These are phyloP conservation scores for Hypoxylon sp. DNA, from an alignment of 2,329 filamentous ascomycete genomes.

Conservation along the genomic window DNA sequence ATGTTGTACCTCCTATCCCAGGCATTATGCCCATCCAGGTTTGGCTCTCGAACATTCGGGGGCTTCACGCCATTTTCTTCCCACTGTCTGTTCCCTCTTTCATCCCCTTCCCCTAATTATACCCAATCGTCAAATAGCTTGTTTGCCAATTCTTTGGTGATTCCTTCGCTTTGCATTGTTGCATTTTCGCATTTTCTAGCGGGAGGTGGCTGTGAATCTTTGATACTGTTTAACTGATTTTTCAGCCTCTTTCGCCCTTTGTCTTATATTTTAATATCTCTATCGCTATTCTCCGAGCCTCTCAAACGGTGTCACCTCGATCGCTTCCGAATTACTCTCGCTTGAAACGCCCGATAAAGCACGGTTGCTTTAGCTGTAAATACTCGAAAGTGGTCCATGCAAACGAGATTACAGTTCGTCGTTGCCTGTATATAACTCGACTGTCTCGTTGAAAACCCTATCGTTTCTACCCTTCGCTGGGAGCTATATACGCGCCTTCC, in stretches of 20 bases:
- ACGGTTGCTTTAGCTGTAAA: slow-evolving; percentile 32
- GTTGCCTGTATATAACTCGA: slow-evolving; percentile 40
- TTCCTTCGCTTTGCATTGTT: slow-evolving; percentile 38
- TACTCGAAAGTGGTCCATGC: slow-evolving; percentile 33
- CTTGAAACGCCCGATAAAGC: slow-evolving; percentile 40
- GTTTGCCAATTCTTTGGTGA: slow-evolving; percentile 31
- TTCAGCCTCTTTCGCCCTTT: slow-evolving; percentile 28
- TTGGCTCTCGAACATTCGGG: slow-evolving; percentile 33
- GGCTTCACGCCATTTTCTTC: slow-evolving; percentile 28
- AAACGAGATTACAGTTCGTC: slow-evolving; percentile 17
- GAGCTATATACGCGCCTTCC: slow-evolving; percentile 26
- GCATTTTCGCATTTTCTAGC: slow-evolving; percentile 36
- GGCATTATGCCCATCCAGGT: not conserved
- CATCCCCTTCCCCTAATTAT: slow-evolving; percentile 9
- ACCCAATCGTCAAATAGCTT: slow-evolving; percentile 2
- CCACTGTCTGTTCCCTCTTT: slow-evolving; percentile 7
- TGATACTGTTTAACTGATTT: slow-evolving; percentile 25
- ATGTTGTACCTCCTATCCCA: slow-evolving; percentile 6
- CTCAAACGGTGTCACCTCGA: slow-evolving; percentile 29
- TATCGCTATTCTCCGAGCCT: slow-evolving; percentile 36
- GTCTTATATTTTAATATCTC: slow-evolving; percentile 36
- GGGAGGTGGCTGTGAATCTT: slow-evolving; percentile 39
- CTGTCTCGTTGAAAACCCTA: slow-evolving; percentile 19
- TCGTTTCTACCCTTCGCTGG: slow-evolving; percentile 21
- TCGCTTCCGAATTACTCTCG: slow-evolving; percentile 37